A percentile compares a stretch with the other conserved stretches of the same genome.
Conservation (phyloP, 2,329 filamentous ascomycete genomes). For the Phaeosphaeria sp. region DNA sequence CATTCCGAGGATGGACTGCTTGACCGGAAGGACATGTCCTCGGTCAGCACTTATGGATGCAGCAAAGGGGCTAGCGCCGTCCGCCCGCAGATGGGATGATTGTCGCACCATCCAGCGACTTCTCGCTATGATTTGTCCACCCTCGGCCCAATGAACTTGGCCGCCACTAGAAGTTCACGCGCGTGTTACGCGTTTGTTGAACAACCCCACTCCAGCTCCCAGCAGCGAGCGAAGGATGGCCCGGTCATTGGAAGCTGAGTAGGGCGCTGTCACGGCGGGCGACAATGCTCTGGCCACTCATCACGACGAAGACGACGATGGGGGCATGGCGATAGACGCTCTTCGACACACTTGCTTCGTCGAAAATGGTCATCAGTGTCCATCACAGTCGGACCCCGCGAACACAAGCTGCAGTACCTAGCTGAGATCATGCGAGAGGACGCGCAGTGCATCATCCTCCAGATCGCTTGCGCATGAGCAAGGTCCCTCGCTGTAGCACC, state of each 20-base stretch:
- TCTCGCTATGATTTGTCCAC: not conserved
- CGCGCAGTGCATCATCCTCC: not conserved
- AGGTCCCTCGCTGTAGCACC: not conserved
- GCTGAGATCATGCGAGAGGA: too few species aligned
- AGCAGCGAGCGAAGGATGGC: not conserved
- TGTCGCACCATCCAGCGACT: not conserved
- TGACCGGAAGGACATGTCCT: not conserved
- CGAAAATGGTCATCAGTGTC: not conserved
- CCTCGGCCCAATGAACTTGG: not conserved
- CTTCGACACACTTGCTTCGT: not conserved
- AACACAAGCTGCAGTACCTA: too few species aligned
- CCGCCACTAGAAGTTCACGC: slow-evolving; percentile 1
- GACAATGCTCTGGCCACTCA: slow-evolving; percentile 7
- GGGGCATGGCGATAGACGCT: not conserved
- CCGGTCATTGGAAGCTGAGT: slow-evolving; percentile 13
- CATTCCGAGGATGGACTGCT: not conserved
- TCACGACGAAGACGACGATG: not conserved
- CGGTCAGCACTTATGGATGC: not conserved
- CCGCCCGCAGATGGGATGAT: not conserved
- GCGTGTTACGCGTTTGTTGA: slow-evolving; percentile 25
- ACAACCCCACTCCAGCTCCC: not conserved
- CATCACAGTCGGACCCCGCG: too few species aligned
- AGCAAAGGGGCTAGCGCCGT: not conserved
- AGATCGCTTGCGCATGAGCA: slow-evolving; percentile 3
- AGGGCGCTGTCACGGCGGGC: slow-evolving; percentile 1